Percentiles rank a stretch among this genome's conserved stretches.
Evolutionary conservation across 1,284 basidiomycete species (phyloP).

Genomic region (Moniliophthora roreri): DNA sequence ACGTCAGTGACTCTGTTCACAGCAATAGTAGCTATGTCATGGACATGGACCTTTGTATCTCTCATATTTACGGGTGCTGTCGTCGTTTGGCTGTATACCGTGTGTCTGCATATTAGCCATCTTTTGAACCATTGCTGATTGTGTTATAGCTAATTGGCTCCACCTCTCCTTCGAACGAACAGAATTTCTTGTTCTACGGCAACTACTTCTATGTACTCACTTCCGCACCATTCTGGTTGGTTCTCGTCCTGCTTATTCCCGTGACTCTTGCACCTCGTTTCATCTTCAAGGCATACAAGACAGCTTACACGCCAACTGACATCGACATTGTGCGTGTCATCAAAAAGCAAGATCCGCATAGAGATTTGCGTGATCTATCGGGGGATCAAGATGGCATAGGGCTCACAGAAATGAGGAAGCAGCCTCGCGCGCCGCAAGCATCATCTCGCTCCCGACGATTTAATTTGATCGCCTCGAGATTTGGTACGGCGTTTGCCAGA

Average conservation of each 20-base stretch:
- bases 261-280: constrained; percentile 82
- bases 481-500: constrained; percentile 23
- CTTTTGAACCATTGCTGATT: not conserved
- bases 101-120: constrained; percentile 31
- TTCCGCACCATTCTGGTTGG: constrained; percentile 90
- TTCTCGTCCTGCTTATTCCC: constrained; percentile 69
- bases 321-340: constrained; percentile 77
- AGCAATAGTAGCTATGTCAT: constrained; percentile 85
- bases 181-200: constrained; percentile 70
- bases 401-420: constrained; percentile 26
- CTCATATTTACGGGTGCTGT: constrained; percentile 80
- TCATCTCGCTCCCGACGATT: constrained; percentile 2
- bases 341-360: constrained; percentile 56
- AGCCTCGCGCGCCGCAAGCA: not conserved
- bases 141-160: constrained; percentile 72
- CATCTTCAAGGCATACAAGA: constrained; percentile 71
- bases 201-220: constrained; percentile 84
- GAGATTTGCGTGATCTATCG: constrained; percentile 42
- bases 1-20: constrained; percentile 86
- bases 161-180: constrained; percentile 71
- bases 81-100: constrained; percentile 79
- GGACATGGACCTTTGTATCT: constrained; percentile 94
- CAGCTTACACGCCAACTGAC: constrained; percentile 79
- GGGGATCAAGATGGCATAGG: constrained; percentile 12
- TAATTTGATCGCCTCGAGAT: constrained; percentile 4